Evolutionary conservation across 768 basidiomycete species (phyloP).

Genomic region (Leccinum sublutescens): DNA sequence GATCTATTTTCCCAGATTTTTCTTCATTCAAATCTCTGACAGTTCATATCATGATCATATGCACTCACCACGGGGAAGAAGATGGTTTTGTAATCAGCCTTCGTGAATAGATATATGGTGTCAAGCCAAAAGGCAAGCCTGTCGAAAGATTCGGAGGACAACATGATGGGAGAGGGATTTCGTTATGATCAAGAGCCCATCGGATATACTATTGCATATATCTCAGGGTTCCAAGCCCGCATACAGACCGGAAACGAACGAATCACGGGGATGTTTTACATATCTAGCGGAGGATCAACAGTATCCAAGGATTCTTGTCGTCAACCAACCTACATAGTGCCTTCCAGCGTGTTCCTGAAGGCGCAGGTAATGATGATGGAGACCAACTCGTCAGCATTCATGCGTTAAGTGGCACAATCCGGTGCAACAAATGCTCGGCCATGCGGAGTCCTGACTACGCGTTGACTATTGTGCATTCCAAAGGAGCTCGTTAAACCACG

Average conservation of each 20-base stretch:
- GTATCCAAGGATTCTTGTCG: background rate
- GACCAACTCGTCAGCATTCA: background rate
- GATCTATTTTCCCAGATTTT: conserved; percentile 4
- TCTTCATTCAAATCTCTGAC: background rate
- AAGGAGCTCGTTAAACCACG: background rate
- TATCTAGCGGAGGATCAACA: background rate
- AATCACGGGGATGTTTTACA: background rate
- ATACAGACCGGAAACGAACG: background rate
- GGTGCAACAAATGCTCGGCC: background rate
- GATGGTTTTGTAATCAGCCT: conserved; percentile 35
- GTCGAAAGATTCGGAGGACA: background rate
- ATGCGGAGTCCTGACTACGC: background rate
- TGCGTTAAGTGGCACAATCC: background rate
- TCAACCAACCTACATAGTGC: no score
- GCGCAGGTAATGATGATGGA: background rate
- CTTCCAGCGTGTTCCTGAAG: background rate
- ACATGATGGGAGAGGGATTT: background rate
- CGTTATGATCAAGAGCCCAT: background rate
- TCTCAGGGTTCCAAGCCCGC: background rate
- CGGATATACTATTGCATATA: background rate
- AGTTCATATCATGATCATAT: background rate
- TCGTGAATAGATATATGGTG: conserved; percentile 35
- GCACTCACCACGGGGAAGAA: conserved; percentile 34
- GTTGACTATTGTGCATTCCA: background rate
- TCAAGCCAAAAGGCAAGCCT: conserved; percentile 17